Evolutionary conservation across 2,329 filamentous ascomycete genomes (phyloP), one percentile per base, ranked within the genome.

Genomic region (Colletotrichum filicis): DNA sequence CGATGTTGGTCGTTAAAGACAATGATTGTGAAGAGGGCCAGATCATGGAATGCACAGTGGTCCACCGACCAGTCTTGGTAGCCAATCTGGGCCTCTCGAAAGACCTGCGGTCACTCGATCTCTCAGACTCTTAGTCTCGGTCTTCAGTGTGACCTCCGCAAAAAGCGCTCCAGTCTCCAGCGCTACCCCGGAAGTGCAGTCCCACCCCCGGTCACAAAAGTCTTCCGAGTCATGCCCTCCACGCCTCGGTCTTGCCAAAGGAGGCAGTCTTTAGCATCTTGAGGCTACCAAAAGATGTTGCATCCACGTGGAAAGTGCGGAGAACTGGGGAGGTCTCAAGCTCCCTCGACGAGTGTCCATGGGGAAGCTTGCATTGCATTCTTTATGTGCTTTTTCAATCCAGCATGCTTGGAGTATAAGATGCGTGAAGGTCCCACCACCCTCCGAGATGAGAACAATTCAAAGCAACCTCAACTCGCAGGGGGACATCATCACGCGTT

Each of bases 261-360:
- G 14, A 14, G 68, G 68, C 35, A 71, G 26, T 67, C 57, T 52
- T 52, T 28, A 62, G 28, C 63, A 67, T 71, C 55, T 61, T 49
- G n/a, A 26, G 12, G 26, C 19, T 46, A 28, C n/a, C 19, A 7
- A 30, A 28, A 37, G n/a, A 56, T 61, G 63, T 26, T 37, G 30
- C 14, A 46, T 71, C 57, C 57, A 46, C 49, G 69, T 63, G 65
- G 69, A 68, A 58, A 63, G 30, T 68, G 58, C 69, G 69, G 69
- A 68, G 69, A 58, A 65, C 57, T 37, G 69, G 58, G 68, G 42
- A 24, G 6, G 3, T n/a, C 42, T 19, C 42, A 49, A 49, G 42
- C n/a, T 19, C 32, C 30, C 55, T 58, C 19, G 26, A 11, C 49
- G 37, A 16, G 52, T 37, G 4, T 52, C 28, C 69, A 72, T 14